Evolutionary conservation across 78 protist genomes (phyloP), one percentile per base, ranked within the genome.

Genomic region (Dictyostelium firmibasis): DNA sequence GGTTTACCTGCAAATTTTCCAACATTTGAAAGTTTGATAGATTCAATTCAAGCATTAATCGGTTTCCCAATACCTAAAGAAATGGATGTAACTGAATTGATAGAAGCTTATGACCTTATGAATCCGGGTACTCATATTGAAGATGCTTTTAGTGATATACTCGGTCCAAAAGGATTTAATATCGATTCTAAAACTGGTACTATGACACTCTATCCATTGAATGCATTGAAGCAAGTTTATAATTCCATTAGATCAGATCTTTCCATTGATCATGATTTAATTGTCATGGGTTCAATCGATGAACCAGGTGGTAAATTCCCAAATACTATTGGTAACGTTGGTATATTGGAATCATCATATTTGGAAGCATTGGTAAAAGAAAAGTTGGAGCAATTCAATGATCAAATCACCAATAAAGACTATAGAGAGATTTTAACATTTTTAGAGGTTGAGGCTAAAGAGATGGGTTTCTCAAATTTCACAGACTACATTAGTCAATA

Each of bases 231-330:
- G 11, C 75, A 84, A 10, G 7, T 77, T 6, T 92, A 84, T n/a
- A 35, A 35, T 25, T 31, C 29, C 3, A 10, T 82, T 27, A 1
- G 83, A 35, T 23, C 35, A 0, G 81, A 20, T 36, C 38, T 82
- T 16, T 38, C 81, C 0, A 83, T 82, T 33, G 86, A 88, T 31
- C 29, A 79, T 8, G 35, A 53, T 7, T 57, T 88, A 14, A 20
- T 79, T 2, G 98, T 97, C 3, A 82, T 89, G 20, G 98, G 83
- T 38, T 83, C 60, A 6, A 50, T 97, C 14, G 86, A 70, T 36
- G 6, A 13, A 1, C 97, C 98, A 27, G 91, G 85, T 29, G 98
- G 98, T 9, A 97, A 97, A 82, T 97, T 43, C 44, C 97, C 98
- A 33, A 4, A 82, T 20, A 43, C 94, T 1, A 44, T 97, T 18